Evolutionary conservation across 2,329 filamentous ascomycete species (phyloP).

Genomic region (Sporothrix protearum): DNA sequence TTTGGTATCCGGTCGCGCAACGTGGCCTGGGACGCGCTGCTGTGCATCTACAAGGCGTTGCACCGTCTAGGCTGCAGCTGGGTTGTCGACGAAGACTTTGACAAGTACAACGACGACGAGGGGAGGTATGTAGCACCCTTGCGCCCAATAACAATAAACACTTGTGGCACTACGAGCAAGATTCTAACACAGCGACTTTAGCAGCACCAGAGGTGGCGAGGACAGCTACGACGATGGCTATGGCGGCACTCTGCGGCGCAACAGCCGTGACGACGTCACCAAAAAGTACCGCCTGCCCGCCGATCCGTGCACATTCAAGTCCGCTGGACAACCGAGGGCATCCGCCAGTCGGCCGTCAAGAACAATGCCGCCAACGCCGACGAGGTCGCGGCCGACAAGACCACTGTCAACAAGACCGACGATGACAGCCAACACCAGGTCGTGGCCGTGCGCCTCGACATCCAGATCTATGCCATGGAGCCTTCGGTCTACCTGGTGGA

Average conservation of each 20-base stretch:
- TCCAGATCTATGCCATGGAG: constrained; percentile 94
- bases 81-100: constrained; percentile 63
- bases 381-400: constrained; percentile 40
- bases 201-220: constrained; percentile 20
- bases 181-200: too few relatives aligned
- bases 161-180: too few relatives aligned
- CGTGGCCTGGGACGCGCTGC: constrained; percentile 86
- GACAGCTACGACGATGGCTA: constrained; percentile 32
- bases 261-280: constrained; percentile 44
- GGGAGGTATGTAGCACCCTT: constrained; percentile 37
- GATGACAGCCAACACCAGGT: constrained; percentile 57
- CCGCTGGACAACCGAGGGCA: constrained; percentile 72
- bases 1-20: constrained; percentile 96
- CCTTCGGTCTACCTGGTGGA: constrained; percentile 91
- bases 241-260: constrained; percentile 37
- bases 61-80: constrained; percentile 85
- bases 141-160: too few relatives aligned
- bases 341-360: constrained; percentile 39
- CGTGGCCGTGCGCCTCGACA: constrained; percentile 91
- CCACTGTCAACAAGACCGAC: constrained; percentile 41
- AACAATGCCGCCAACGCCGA: constrained; percentile 36
- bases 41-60: constrained; percentile 92
- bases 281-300: constrained; percentile 79
- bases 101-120: constrained; percentile 45
- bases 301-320: constrained; percentile 91